Base-by-base conservation (phyloP, 148 eudicot genomes). In the Camellia sinensis region DNA sequence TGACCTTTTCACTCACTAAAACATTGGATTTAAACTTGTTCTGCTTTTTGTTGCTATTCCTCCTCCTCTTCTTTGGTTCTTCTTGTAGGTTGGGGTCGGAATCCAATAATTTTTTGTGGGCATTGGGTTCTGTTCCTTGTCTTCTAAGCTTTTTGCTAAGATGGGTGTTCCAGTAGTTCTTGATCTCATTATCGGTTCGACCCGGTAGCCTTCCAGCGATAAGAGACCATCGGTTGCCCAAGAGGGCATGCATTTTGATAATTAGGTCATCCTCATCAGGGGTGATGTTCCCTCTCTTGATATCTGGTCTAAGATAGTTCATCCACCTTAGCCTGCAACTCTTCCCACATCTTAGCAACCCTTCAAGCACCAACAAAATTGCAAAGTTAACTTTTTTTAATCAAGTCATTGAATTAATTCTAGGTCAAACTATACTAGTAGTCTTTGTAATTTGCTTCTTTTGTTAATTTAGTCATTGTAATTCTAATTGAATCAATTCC, bases 111-210 rank as follows among this genome's bases (percentile, higher is more conserved):
- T 84, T 81, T 81, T 80, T 80, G 80, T 88, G 87, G 79, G 83
- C 78, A 52, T 70, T 81, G 2, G 82, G 86, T 37, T 84, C 89
- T 15, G 82, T 67, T 40, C 87, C 90, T 82, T 87, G 86, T 79
- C 59, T 67, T 22, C 69, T 73, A 21, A 88, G 82, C 21, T 76
- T 84, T 76, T 88, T 89, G 81, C 86, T 87, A 15, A 89, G 87
- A 54, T 87, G 92, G 18, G 94, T 91, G 75, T 91, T 91, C 94
- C 94, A 91, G 40, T 91, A 89, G 63, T 91, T 91, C 53, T 91
- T 91, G 21, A 89, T 91, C 80, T 91, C 94, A 72, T 91, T 91
- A 78, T 91, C 94, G 0, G 94, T 89, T 83, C 94, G 87, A 86
- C 90, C 94, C 0, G 94, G 92, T 57, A 91, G 77, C 73, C 94